Evolutionary conservation across 352 stramenopile genomes (phyloP), one percentile per base, ranked within the genome.

Genomic region (Pythium phragmiticola): DNA sequence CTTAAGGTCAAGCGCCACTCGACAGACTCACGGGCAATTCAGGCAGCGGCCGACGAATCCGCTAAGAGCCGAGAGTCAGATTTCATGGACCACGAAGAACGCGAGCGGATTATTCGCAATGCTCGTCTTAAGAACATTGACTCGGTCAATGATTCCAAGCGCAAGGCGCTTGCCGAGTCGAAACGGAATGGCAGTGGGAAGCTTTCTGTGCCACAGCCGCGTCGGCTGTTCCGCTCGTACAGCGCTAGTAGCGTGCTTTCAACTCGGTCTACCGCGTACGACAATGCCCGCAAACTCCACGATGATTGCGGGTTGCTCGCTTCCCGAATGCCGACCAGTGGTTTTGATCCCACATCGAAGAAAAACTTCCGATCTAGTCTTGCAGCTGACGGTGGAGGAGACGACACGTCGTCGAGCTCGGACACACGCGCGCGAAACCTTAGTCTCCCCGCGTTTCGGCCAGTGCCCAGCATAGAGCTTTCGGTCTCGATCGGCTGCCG

Each of bases 401-500:
- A 46, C 17, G 54, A 57, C 37, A 16, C 43, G 1, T 41, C 49
- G 37, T 46, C 49, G 11, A 66, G 69, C 49, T 60, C 71, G 2
- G 47, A 64, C 9, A 78, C 74, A 7, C 82, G 83, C 4, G 72
- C 82, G 8, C 81, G 78, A 16, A 87, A 77, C 45, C 62, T 95
- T 23, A 94, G 85, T 49, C 71, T 95, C 4, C 70, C 77, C 23
- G 68, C 74, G 19, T 87, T 95, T 26, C 85, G 86, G 19, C 82
- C 75, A n/a, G 60, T 53, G 0, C 74, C 80, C 6, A 86, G 74
- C 57, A 73, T 95, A 33, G 82, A 94, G 48, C 63, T 95, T 26
- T 84, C 81, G 3, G 72, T 94, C 1, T 95, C 87, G 0, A 78
- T 95, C 26, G 83, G 84, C 0, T 88, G 78, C 56, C 89, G 89